phyloP scores from a whole-genome alignment of 257 asterid genomes.

The Plantago major region DNA sequence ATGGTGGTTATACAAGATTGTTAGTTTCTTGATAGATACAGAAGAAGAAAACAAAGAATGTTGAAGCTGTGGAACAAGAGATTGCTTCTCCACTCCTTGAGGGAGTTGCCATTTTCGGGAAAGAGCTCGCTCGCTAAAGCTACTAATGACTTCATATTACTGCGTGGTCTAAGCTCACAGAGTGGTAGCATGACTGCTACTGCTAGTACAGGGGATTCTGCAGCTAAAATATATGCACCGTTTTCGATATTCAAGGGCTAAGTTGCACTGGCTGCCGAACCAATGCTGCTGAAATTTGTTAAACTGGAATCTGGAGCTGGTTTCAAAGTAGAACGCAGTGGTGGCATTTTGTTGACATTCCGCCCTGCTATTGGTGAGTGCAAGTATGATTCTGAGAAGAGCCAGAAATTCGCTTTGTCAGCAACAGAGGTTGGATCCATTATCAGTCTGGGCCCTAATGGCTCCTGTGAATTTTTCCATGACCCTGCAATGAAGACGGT shows the following conservation, averaged over 20 bases:
- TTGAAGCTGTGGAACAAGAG: too few relatives aligned
- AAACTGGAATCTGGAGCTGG: slow-evolving; percentile 50
- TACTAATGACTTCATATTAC: slow-evolving; percentile 19
- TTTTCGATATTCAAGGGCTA: slow-evolving; percentile 82
- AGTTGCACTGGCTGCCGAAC: slow-evolving; percentile 76
- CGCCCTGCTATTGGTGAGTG: slow-evolving; percentile 89
- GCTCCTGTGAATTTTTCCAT: slow-evolving; percentile 85
- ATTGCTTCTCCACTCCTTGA: too few relatives aligned
- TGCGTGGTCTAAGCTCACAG: slow-evolving; percentile 30
- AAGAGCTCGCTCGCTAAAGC: slow-evolving; percentile 18
- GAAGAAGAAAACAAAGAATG: too few relatives aligned
- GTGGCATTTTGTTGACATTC: slow-evolving; percentile 63
- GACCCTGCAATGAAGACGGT: slow-evolving; percentile 93
- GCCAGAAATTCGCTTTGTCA: slow-evolving; percentile 77
- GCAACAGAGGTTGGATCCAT: slow-evolving; percentile 87
- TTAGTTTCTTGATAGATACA: too few relatives aligned
- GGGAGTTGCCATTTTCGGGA: slow-evolving; percentile 17
- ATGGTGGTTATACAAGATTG: too few relatives aligned
- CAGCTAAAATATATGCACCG: slow-evolving; percentile 54
- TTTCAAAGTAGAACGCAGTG: slow-evolving; percentile 62
- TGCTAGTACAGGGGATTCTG: slow-evolving; percentile 29
- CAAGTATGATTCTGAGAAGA: slow-evolving; percentile 82
- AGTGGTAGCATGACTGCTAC: too few relatives aligned
- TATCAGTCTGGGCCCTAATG: slow-evolving; percentile 65
- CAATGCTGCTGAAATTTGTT: slow-evolving; percentile 53